Percentiles rank a stretch among this genome's conserved stretches.
phyloP scores from a whole-genome alignment of 192 early-diverging fungal genomes.

The Coemansia sp. region DNA sequence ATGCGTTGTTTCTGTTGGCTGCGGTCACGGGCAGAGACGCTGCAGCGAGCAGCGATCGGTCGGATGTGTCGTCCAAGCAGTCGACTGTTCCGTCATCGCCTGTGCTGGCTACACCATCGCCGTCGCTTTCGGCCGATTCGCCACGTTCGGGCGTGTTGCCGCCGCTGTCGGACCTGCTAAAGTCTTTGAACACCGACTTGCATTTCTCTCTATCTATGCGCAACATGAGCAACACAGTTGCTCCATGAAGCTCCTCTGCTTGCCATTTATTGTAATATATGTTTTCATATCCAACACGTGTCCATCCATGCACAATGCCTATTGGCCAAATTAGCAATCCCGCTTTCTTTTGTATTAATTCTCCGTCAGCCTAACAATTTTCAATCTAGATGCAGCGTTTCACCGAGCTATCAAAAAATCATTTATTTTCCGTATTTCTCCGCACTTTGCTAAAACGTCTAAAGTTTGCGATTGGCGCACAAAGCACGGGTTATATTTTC shows the following conservation, averaged over 20 bases:
- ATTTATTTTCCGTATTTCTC: too few relatives aligned
- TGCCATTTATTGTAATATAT: background rate
- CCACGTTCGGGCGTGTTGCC: constrained; percentile 21
- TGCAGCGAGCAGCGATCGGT: background rate
- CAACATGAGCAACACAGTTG: background rate
- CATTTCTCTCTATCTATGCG: background rate
- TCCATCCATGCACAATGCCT: too few relatives aligned
- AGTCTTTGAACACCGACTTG: constrained; percentile 5
- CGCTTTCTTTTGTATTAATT: too few relatives aligned
- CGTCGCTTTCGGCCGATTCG: constrained; percentile 13
- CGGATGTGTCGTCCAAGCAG: constrained; percentile 8
- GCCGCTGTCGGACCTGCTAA: constrained; percentile 36
- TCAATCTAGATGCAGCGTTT: too few relatives aligned
- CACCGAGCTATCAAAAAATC: too few relatives aligned
- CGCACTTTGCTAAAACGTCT: too few relatives aligned
- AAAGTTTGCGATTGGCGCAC: too few relatives aligned
- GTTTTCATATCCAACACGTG: background rate
- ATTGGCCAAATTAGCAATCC: too few relatives aligned
- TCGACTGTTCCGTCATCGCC: constrained; percentile 21
- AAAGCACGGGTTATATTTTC: too few relatives aligned
- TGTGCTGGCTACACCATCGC: constrained; percentile 18
- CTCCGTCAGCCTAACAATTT: too few relatives aligned
- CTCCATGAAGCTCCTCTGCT: background rate
- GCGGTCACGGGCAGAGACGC: constrained; percentile 24
- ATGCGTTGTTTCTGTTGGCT: constrained; percentile 36